phyloP scores from a whole-genome alignment of 2,329 filamentous ascomycete species.

The Emmonsiellopsis sp. region DNA sequence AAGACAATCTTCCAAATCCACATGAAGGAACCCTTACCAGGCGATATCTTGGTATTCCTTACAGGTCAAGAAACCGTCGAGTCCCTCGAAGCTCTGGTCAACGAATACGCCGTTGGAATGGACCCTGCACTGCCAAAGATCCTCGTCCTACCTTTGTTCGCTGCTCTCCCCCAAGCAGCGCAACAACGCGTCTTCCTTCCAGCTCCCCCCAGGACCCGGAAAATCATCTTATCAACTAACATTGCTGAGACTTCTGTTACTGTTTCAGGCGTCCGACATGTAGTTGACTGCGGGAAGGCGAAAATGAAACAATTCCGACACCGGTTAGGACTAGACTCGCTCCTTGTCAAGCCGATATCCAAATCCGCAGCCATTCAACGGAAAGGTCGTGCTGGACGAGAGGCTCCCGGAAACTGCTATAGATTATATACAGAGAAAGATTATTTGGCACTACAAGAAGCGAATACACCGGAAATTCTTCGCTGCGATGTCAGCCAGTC shows the following conservation, averaged over 20 bases:
- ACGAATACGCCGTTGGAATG: conserved; percentile 66
- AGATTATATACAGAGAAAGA: conserved; percentile 76
- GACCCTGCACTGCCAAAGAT: conserved; percentile 62
- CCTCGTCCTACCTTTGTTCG: conserved; percentile 72
- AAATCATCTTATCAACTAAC: conserved; percentile 88
- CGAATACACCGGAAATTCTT: conserved; percentile 80
- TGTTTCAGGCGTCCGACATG: conserved; percentile 82
- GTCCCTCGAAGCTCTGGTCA: conserved; percentile 66
- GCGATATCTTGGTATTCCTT: conserved; percentile 86
- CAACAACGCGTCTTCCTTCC: conserved; percentile 82
- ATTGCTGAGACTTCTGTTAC: conserved; percentile 99
- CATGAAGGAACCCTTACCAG: conserved; percentile 77
- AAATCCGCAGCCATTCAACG: conserved; percentile 89
- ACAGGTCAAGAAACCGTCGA: conserved; percentile 93
- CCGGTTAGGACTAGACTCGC: conserved; percentile 76
- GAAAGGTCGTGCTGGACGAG: conserved; percentile 84
- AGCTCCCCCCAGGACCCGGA: conserved; percentile 64
- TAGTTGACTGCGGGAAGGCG: conserved; percentile 86
- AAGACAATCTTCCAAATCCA: conserved; percentile 82
- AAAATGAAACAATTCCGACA: conserved; percentile 89
- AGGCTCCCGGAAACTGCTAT: conserved; percentile 82
- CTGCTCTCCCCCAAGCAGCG: conserved; percentile 74
- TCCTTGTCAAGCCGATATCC: conserved; percentile 83
- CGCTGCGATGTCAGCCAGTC: conserved; percentile 81
- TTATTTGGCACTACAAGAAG: conserved; percentile 60